Evolutionary conservation across 2,329 filamentous ascomycete genomes (phyloP), one percentile per base, ranked within the genome.

Genomic region (Monosporascus sp.): DNA sequence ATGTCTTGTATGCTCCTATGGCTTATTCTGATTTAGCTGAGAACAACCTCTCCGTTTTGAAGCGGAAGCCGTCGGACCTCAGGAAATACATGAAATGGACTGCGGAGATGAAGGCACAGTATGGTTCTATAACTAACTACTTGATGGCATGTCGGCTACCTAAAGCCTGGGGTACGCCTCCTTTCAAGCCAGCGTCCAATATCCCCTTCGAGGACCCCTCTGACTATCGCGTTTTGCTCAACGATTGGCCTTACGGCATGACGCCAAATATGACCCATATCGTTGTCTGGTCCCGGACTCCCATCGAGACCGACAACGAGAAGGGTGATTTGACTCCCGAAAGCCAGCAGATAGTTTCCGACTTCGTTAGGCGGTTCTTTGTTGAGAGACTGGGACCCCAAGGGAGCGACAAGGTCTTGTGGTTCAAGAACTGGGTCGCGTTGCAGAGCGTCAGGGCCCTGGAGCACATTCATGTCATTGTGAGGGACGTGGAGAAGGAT

Each of bases 391-490:
- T 89, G 14, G 78, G 77, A 0, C 68, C 70, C 0, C 73, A 70
- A 3, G 78, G 77, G n/a, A 70, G 72, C 53, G 71, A 77, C 6
- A 74, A 72, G 48, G 82, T 87, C 45, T 68, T 91, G 56, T 97
- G 91, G 91, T 97, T 97, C 74, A 95, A 93, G 79, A 97, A 97
- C 63, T 96, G 91, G 91, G 85, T 84, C 55, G 84, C 85, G 26
- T 73, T 97, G 67, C 95, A 97, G 75, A 95, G 89, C 63, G 88
- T 97, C 43, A 84, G 92, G 63, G 82, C 88, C 3, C 77, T 97
- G 47, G 92, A 96, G 74, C 93, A 97, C 69, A 86, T 97, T 64
- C 93, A 97, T 70, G 84, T 97, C 37, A 66, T 87, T 63, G 80
- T 87, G 49, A 78, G 72, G 51, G 75, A 81, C 61, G 80, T 77